A percentile compares a stretch with the other conserved stretches of the same genome.
Conservation (phyloP, 2,329 filamentous ascomycete species). For the Botrytis paeoniae region DNA sequence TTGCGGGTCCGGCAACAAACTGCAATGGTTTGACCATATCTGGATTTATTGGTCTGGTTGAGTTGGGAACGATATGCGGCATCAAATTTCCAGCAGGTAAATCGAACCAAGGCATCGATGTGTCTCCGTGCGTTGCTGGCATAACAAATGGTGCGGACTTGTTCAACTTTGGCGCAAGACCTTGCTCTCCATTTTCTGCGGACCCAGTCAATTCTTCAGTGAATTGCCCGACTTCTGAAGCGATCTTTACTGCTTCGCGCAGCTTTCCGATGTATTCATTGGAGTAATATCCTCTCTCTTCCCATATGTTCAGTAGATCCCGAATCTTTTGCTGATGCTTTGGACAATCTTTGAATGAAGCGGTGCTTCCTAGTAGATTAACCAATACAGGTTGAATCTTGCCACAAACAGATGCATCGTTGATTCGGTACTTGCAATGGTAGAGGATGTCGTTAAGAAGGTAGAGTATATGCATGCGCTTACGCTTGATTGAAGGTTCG, state of each 20-base stretch:
- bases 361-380: conserved; percentile 57
- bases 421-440: conserved; percentile 56
- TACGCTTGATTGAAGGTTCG: conserved; percentile 60
- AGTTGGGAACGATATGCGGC: conserved; percentile 73
- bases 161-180: conserved; percentile 50
- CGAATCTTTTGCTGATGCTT: conserved; percentile 65
- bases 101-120: conserved; percentile 72
- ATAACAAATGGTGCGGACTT: conserved; percentile 65
- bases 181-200: conserved; percentile 23
- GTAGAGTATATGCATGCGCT: conserved; percentile 73
- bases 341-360: conserved; percentile 57
- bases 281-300: conserved; percentile 61
- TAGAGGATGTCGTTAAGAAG: conserved; percentile 76
- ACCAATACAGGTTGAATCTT: conserved; percentile 58
- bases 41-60: conserved; percentile 69
- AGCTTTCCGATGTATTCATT: conserved; percentile 54
- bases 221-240: conserved; percentile 36
- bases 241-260: conserved; percentile 53
- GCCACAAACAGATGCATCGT: conserved; percentile 50
- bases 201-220: conserved; percentile 26
- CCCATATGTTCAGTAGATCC: conserved; percentile 67
- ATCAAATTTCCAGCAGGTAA: conserved; percentile 79
- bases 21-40: conserved; percentile 69
- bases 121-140: conserved; percentile 74
- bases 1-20: conserved; percentile 64